A percentile compares a stretch with the other conserved stretches of the same genome.
Evolutionary conservation across 768 basidiomycete genomes (phyloP).

Genomic region (Mrakia blollopis): DNA sequence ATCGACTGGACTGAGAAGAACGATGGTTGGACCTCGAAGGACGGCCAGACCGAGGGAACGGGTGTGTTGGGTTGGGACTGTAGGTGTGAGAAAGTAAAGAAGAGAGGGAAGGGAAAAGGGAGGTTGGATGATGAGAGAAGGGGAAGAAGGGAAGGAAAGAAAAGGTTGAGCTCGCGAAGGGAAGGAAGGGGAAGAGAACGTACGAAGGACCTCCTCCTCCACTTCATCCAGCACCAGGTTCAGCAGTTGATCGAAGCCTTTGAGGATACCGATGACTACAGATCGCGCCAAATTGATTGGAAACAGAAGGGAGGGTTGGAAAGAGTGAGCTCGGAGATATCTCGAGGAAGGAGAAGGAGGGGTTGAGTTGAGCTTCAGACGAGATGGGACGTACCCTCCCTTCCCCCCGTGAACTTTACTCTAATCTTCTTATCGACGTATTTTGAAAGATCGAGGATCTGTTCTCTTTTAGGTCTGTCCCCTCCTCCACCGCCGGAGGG

Average conservation of each 20-base stretch:
- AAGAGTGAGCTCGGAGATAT: neutral
- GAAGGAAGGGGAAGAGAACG: slow-evolving; percentile 30
- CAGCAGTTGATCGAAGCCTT: slow-evolving; percentile 92
- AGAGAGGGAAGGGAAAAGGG: neutral
- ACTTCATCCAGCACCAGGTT: slow-evolving; percentile 97
- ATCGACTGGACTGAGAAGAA: slow-evolving; percentile 87
- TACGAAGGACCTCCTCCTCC: slow-evolving; percentile 71
- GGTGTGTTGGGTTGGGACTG: slow-evolving; percentile 36
- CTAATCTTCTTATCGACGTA: slow-evolving; percentile 87
- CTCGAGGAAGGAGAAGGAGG: neutral
- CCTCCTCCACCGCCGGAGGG: slow-evolving; percentile 49
- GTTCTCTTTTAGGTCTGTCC: slow-evolving; percentile 81
- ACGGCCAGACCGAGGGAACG: slow-evolving; percentile 71
- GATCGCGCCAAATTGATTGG: neutral
- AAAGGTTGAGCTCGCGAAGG: neutral
- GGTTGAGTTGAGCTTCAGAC: neutral
- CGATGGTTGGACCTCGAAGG: slow-evolving; percentile 88
- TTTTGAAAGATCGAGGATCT: slow-evolving; percentile 90
- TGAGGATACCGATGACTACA: slow-evolving; percentile 81
- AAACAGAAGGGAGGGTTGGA: neutral
- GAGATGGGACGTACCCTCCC: slow-evolving; percentile 63
- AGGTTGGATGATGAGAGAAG: neutral
- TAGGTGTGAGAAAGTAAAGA: no score
- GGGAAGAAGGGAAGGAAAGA: neutral
- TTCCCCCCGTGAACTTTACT: slow-evolving; percentile 96